Conservation (phyloP, 1,284 basidiomycete species). For the Thecaphora thlaspeos region DNA sequence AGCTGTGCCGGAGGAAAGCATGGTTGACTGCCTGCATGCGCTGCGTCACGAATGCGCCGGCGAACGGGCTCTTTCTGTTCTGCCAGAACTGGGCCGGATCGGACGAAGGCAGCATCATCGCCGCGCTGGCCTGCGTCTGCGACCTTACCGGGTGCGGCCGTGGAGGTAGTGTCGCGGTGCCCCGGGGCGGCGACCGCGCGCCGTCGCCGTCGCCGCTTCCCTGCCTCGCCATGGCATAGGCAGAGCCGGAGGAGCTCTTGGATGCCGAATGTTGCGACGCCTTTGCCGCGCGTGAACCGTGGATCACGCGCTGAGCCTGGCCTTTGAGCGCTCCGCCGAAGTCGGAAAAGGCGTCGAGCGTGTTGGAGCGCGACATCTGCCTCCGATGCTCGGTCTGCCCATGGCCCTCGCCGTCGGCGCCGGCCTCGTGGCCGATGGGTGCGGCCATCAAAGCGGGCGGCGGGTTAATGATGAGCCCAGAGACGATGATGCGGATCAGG, state of each 20-base stretch:
- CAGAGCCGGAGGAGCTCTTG: neutral
- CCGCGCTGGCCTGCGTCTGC: neutral
- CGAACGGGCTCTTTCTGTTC: conserved; percentile 59
- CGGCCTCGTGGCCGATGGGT: neutral
- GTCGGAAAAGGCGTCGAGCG: conserved; percentile 38
- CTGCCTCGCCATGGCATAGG: neutral
- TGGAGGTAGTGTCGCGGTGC: too few relatives aligned
- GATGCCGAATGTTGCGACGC: neutral
- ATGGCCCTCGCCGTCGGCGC: conserved; percentile 7
- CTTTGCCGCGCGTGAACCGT: neutral
- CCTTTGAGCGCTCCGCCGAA: conserved; percentile 36
- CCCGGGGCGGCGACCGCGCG: too few relatives aligned
- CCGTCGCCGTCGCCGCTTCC: neutral
- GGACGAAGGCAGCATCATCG: conserved; percentile 1
- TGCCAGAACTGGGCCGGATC: conserved; percentile 22
- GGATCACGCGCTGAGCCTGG: conserved; percentile 26
- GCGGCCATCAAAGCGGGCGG: conserved; percentile 30
- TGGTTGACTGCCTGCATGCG: conserved; percentile 55
- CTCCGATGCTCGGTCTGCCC: conserved; percentile 12
- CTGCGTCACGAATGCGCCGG: conserved; percentile 59
- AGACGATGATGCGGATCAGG: conserved; percentile 82
- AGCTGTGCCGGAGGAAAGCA: conserved; percentile 85
- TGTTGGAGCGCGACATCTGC: conserved; percentile 42
- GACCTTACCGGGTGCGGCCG: neutral
- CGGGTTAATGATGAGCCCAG: conserved; percentile 86